Evolutionary conservation across 108 stramenopile species (phyloP).

Genomic region (Stephanodiscus minutulus): DNA sequence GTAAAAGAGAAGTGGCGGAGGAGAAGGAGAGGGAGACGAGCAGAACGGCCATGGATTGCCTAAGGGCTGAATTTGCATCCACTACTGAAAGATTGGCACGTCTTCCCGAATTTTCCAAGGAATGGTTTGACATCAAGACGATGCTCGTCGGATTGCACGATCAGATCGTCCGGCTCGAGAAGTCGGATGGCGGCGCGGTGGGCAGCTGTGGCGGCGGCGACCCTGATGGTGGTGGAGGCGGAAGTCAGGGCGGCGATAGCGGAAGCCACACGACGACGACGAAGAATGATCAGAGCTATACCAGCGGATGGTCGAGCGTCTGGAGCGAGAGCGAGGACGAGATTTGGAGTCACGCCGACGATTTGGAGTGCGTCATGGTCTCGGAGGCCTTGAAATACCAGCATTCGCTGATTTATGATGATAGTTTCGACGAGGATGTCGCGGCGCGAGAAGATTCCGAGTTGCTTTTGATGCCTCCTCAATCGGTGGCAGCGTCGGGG

Average conservation of each 20-base stretch:
- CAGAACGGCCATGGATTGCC: neutral
- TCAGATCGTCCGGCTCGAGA: conserved; percentile 11
- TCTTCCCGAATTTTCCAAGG: conserved; percentile 12
- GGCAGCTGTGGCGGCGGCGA: neutral
- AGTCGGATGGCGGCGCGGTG: neutral
- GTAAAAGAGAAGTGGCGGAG: neutral
- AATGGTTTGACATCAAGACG: conserved; percentile 28
- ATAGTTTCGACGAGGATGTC: neutral
- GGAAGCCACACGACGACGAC: neutral
- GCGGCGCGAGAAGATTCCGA: neutral
- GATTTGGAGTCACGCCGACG: conserved; percentile 16
- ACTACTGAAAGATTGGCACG: neutral
- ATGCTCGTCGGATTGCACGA: conserved; percentile 4
- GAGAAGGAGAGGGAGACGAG: neutral
- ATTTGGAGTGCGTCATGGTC: conserved; percentile 29
- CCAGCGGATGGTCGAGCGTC: conserved; percentile 14
- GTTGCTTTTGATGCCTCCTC: conserved; percentile 2
- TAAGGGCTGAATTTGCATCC: neutral
- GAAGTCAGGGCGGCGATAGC: neutral
- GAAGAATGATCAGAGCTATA: neutral
- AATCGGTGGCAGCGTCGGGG: neutral
- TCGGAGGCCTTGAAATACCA: conserved; percentile 21
- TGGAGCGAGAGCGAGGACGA: conserved; percentile 34
- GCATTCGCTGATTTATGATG: neutral
- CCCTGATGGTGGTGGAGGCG: too few relatives aligned